Percentiles rank a stretch among this genome's conserved stretches.
These are phyloP conservation scores for Cladophialophora psammophila DNA, from an alignment of 2,329 filamentous ascomycete genomes.

Conservation along the genomic window DNA sequence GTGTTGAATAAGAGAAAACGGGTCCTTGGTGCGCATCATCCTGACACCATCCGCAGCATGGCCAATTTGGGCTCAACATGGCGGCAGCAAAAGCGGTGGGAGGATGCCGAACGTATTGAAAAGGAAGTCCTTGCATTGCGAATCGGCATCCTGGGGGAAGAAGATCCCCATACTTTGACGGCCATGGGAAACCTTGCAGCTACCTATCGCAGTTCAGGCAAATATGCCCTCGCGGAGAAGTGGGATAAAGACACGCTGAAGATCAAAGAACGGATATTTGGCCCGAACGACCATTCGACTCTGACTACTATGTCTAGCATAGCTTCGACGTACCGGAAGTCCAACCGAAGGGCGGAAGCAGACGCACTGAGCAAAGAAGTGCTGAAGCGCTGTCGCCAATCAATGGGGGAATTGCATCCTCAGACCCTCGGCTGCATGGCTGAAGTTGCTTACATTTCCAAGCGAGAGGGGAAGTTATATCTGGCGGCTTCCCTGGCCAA, in stretches of 20 bases:
- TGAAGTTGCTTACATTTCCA: slow-evolving; percentile 1
- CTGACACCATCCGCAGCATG: slow-evolving; percentile 1
- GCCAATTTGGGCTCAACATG: not conserved
- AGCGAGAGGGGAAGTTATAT: not conserved
- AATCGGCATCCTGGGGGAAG: not conserved
- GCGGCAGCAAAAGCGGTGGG: not conserved
- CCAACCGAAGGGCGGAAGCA: not conserved
- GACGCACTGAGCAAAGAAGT: not conserved
- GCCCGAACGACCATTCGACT: not conserved
- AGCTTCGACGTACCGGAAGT: slow-evolving; percentile 5
- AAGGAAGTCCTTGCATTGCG: not conserved
- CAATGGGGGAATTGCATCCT: not conserved
- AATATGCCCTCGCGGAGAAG: not conserved
- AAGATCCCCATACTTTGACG: slow-evolving; percentile 2
- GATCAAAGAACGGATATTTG: not conserved
- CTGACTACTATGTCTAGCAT: not conserved
- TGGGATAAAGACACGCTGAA: not conserved
- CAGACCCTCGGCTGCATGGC: not conserved
- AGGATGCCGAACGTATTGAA: not conserved
- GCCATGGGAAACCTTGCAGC: slow-evolving; percentile 2
- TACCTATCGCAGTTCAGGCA: not conserved
- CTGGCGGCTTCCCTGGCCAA: not conserved
- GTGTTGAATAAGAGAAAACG: not conserved
- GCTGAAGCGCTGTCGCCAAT: not conserved
- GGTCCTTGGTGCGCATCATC: not conserved